Base-by-base conservation (phyloP, 371 early-diverging fungal species). In the Mucor mucedo region DNA sequence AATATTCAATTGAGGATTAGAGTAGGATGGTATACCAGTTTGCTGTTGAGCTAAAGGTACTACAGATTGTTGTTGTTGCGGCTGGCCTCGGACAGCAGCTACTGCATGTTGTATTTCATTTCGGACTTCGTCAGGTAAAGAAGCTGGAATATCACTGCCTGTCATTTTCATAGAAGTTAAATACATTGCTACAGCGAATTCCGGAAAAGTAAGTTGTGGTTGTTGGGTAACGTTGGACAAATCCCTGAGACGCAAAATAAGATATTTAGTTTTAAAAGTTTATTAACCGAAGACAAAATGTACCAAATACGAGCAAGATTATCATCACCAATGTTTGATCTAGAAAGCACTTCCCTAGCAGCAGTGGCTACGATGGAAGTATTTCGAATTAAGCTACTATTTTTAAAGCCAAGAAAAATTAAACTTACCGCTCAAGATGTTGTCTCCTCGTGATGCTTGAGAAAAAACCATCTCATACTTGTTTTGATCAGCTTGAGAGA, bases 121-220 rank as follows among this genome's bases (percentile, higher is more conserved):
- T 28, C 47, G 58, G 40, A 84, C 68, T 40, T 55, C 52, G 9
- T 73, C 76, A 11, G 83, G 79, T 55, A 83, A 47, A 33, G 68
- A 52, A 29, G 44, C 38, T 30, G 85, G 85, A 38, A 85, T 68
- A 9, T 72, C 74, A 9, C 70, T 67, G 14, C 83, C 83, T 14
- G 77, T 68, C 71, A 85, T 73, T 53, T 80, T 79, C 67, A 78
- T 70, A 4, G 83, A 80, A 2, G 83, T 85, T 21, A 85, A 60
- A 62, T 83, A 85, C 85, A 85, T 85, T 27, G 85, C 82, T 16
- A 82, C 57, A n/a, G 85, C 83, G 70, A 85, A 85, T 69, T 85
- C 85, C 0, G 85, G 83, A 58, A 85, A 83, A 33, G 79, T 80
- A 16, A 85, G 72, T 57, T 73, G 80, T 11, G 83, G 77, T 56